Conservation (phyloP, 2,329 filamentous ascomycete species). For the Sclerotiophoma versabilis region DNA sequence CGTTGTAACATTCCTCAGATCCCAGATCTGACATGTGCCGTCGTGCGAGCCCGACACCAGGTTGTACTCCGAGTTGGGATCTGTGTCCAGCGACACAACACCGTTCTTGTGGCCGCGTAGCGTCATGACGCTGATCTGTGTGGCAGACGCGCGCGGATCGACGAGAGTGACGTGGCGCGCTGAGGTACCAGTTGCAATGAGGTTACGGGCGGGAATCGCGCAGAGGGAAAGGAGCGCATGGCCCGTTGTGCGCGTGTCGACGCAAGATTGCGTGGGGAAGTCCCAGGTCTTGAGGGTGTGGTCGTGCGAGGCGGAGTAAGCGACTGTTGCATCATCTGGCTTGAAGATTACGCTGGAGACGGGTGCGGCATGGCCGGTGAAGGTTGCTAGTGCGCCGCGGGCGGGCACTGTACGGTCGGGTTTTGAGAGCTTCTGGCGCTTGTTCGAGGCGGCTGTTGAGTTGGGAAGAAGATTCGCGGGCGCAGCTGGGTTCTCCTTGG, state of each 20-base stretch:
- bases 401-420: constrained; percentile 69
- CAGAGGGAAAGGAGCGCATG: constrained; percentile 82
- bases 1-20: constrained; percentile 75
- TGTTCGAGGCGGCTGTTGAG: constrained; percentile 67
- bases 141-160: constrained; percentile 81
- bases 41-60: constrained; percentile 91
- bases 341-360: constrained; percentile 87
- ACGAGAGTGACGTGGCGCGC: constrained; percentile 91
- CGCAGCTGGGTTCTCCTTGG: constrained; percentile 76
- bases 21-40: constrained; percentile 92
- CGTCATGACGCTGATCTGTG: constrained; percentile 84
- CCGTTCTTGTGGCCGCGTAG: constrained; percentile 85
- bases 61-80: constrained; percentile 76
- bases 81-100: constrained; percentile 65
- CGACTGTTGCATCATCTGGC: constrained; percentile 82
- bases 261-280: constrained; percentile 77
- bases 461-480: constrained; percentile 73
- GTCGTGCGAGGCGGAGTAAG: constrained; percentile 90
- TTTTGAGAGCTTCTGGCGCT: constrained; percentile 75
- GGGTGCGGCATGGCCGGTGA: constrained; percentile 74
- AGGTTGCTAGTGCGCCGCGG: constrained; percentile 78
- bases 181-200: constrained; percentile 78
- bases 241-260: constrained; percentile 82
- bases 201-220: constrained; percentile 70
- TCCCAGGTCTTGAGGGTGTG: constrained; percentile 92